These are phyloP conservation scores for Cordyceps tenuipes DNA, from an alignment of 2,329 filamentous ascomycete genomes.

Conservation along the genomic window DNA sequence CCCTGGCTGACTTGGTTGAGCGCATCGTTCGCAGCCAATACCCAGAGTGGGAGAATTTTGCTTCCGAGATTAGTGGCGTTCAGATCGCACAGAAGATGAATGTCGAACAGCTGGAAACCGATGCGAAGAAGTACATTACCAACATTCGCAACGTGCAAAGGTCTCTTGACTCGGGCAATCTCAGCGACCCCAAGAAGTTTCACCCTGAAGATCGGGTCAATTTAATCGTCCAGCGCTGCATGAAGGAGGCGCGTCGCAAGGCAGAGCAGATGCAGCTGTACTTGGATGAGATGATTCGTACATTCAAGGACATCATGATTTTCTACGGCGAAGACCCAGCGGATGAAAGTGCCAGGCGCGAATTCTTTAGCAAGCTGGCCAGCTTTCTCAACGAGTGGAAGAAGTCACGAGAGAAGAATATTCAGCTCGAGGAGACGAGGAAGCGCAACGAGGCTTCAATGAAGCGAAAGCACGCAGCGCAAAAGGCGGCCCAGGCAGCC, in stretches of 20 bases:
- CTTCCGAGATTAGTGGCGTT: conserved; percentile 75
- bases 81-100: conserved; percentile 78
- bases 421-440: conserved; percentile 69
- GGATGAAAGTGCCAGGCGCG: conserved; percentile 86
- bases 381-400: conserved; percentile 90
- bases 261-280: conserved; percentile 93
- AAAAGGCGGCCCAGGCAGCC: conserved; percentile 49
- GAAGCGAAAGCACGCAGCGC: conserved; percentile 76
- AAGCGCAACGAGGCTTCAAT: conserved; percentile 84
- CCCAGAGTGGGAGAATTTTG: conserved; percentile 86
- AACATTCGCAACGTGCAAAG: conserved; percentile 91
- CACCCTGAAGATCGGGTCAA: conserved; percentile 93
- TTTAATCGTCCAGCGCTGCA: conserved; percentile 80
- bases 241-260: conserved; percentile 95
- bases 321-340: conserved; percentile 92
- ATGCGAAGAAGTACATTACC: conserved; percentile 87
- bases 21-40: conserved; percentile 95
- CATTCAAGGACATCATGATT: conserved; percentile 90
- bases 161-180: conserved; percentile 84
- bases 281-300: conserved; percentile 82
- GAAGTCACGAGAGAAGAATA: conserved; percentile 91
- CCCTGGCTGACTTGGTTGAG: conserved; percentile 90
- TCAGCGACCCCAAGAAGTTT: conserved; percentile 96
- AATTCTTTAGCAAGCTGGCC: conserved; percentile 93
- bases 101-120: conserved; percentile 79